phyloP scores from a whole-genome alignment of 371 early-diverging fungal genomes.

The Syncephalastrum contaminatum region DNA sequence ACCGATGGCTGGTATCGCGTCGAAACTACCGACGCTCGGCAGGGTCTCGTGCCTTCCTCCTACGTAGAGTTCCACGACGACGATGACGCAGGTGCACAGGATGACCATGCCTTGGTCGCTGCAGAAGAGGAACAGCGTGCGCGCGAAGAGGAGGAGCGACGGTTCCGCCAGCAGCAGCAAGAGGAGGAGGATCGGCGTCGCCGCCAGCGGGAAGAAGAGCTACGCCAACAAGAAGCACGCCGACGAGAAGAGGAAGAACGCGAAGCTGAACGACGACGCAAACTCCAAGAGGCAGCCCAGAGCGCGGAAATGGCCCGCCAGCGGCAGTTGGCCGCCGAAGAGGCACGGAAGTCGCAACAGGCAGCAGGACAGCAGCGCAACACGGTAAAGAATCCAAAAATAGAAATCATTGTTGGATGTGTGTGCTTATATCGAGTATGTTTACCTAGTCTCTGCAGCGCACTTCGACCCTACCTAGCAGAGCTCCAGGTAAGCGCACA shows the following conservation, averaged over 20 bases:
- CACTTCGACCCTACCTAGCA: constrained; percentile 3
- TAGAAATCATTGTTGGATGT: not conserved
- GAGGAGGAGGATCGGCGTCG: constrained; percentile 25
- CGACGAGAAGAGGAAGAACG: constrained; percentile 21
- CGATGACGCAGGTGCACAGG: constrained; percentile 11
- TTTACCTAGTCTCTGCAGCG: constrained; percentile 5
- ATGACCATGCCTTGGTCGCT: constrained; percentile 8
- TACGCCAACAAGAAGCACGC: constrained; percentile 11
- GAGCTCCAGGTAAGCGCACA: constrained; percentile 7
- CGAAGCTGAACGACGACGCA: constrained; percentile 11
- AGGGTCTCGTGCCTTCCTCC: constrained; percentile 57
- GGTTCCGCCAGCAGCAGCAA: constrained; percentile 8
- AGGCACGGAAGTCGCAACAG: constrained; percentile 14
- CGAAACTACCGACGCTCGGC: constrained; percentile 30
- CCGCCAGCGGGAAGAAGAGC: constrained; percentile 5
- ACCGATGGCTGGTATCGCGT: constrained; percentile 74
- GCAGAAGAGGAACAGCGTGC: constrained; percentile 9
- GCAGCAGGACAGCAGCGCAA: constrained; percentile 2
- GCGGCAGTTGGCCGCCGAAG: constrained; percentile 16
- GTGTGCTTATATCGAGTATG: not conserved
- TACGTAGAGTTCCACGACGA: constrained; percentile 41
- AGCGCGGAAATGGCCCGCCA: constrained; percentile 22
- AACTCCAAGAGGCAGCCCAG: constrained; percentile 24
- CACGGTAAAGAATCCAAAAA: constrained; percentile 1
- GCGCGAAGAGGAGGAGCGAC: constrained; percentile 23